These are phyloP conservation scores for Plantago lanceolata DNA, from an alignment of 305 asterid genomes.

Conservation along the genomic window DNA sequence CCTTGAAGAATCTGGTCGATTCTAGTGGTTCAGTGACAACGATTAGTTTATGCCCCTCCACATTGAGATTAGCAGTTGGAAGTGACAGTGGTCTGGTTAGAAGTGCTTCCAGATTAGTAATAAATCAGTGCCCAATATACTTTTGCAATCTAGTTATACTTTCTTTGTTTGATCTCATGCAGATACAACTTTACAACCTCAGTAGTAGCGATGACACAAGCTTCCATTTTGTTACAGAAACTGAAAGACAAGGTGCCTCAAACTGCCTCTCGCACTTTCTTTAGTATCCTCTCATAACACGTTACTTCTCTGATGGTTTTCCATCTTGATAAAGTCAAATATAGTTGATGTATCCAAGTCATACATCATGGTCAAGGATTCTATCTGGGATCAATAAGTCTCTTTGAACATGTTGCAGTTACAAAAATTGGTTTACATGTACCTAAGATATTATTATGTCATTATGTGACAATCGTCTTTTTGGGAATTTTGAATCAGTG, in stretches of 20 bases:
- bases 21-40: slow-evolving; percentile 54
- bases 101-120: slow-evolving; percentile 25
- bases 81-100: slow-evolving; percentile 89
- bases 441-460: slow-evolving; percentile 11
- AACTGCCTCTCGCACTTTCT: slow-evolving; percentile 21
- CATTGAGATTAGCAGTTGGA: slow-evolving; percentile 74
- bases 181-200: slow-evolving; percentile 69
- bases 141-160: slow-evolving; percentile 24
- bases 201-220: slow-evolving; percentile 37
- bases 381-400: slow-evolving; percentile 9
- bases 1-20: slow-evolving; percentile 37
- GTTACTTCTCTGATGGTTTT: neutral
- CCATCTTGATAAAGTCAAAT: slow-evolving; percentile 15
- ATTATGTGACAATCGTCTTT: neutral
- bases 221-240: slow-evolving; percentile 57
- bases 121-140: slow-evolving; percentile 22
- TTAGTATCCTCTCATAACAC: slow-evolving; percentile 4
- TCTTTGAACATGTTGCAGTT: slow-evolving; percentile 9
- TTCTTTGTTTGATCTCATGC: slow-evolving; percentile 29
- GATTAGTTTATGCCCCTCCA: slow-evolving; percentile 61
- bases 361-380: slow-evolving; percentile 11
- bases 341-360: slow-evolving; percentile 17
- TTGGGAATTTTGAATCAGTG: slow-evolving; percentile 16
- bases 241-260: slow-evolving; percentile 63
- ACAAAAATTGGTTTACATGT: slow-evolving; percentile 8